Percentiles rank a stretch among this genome's conserved stretches.
These are phyloP conservation scores for Halophytophthora batemanensis DNA, from an alignment of 352 stramenopile genomes.

Conservation along the genomic window DNA sequence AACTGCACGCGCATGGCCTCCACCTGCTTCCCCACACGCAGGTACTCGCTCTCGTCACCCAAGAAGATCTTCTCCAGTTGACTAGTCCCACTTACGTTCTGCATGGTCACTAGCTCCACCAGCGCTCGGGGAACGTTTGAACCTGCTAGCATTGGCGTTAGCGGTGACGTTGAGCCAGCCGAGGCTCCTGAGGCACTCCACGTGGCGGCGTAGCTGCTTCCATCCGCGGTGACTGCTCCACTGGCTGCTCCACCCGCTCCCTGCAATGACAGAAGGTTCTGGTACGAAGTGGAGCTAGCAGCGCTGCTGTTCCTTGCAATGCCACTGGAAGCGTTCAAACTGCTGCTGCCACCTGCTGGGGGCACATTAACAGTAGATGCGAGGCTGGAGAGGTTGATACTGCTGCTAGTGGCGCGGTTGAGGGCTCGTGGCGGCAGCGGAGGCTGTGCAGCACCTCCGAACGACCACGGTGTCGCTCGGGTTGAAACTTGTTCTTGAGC, in stretches of 20 bases:
- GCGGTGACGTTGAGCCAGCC: constrained; percentile 29
- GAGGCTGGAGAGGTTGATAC: constrained; percentile 23
- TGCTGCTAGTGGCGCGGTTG: constrained; percentile 18
- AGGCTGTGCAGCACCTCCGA: constrained; percentile 26
- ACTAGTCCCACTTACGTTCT: constrained; percentile 57
- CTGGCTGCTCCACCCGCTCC: constrained; percentile 4
- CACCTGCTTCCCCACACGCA: constrained; percentile 46
- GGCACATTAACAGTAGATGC: constrained; percentile 13
- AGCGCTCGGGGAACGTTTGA: constrained; percentile 41
- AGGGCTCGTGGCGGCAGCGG: constrained; percentile 30
- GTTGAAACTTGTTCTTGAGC: constrained; percentile 16
- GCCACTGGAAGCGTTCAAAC: constrained; percentile 19
- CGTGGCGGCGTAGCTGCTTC: constrained; percentile 35
- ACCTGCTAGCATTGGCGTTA: constrained; percentile 36
- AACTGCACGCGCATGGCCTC: constrained; percentile 67
- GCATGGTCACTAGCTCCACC: constrained; percentile 72
- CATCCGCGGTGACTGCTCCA: constrained; percentile 4
- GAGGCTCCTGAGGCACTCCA: constrained; percentile 31
- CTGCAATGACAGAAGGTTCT: constrained; percentile 19
- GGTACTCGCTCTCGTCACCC: constrained; percentile 58
- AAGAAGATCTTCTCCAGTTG: constrained; percentile 73
- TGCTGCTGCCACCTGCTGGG: constrained; percentile 18
- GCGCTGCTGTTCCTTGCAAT: constrained; percentile 18
- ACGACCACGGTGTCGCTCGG: constrained; percentile 26
- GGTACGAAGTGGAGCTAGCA: constrained; percentile 18